These are phyloP conservation scores for Luvunga scandens DNA, from an alignment of 345 rosid species.

Conservation along the genomic window DNA sequence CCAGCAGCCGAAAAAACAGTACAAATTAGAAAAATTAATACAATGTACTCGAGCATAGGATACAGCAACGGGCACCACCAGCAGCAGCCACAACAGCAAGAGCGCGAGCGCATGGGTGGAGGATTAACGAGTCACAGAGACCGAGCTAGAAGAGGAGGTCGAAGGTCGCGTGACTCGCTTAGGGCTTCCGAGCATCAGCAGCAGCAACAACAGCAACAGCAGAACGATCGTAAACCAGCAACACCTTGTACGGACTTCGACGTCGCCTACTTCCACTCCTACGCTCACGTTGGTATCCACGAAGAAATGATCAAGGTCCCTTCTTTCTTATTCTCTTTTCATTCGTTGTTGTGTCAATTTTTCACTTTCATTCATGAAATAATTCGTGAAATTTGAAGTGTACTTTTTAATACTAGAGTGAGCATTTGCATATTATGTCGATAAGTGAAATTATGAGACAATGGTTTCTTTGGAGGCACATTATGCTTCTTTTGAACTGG, in stretches of 20 bases:
- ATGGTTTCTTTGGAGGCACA: background rate
- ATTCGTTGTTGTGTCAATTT: background rate
- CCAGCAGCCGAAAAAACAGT: background rate
- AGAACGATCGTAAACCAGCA: conserved; percentile 35
- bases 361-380: background rate
- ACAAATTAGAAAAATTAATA: background rate
- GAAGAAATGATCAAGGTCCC: conserved; percentile 94
- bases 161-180: conserved; percentile 41
- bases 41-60: conserved; percentile 48
- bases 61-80: conserved; percentile 57
- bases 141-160: conserved; percentile 37
- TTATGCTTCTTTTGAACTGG: no score
- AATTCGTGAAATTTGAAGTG: background rate
- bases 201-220: conserved; percentile 16
- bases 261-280: conserved; percentile 78
- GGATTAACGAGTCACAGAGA: conserved; percentile 24
- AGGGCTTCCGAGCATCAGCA: conserved; percentile 40
- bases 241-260: conserved; percentile 84
- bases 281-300: conserved; percentile 93
- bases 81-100: conserved; percentile 22
- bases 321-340: background rate
- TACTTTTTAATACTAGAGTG: background rate
- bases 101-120: conserved; percentile 21
- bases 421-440: background rate
- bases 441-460: background rate